Evolutionary conservation across 2,329 filamentous ascomycete genomes (phyloP).

Genomic region (Aspergillus novoparasiticus): DNA sequence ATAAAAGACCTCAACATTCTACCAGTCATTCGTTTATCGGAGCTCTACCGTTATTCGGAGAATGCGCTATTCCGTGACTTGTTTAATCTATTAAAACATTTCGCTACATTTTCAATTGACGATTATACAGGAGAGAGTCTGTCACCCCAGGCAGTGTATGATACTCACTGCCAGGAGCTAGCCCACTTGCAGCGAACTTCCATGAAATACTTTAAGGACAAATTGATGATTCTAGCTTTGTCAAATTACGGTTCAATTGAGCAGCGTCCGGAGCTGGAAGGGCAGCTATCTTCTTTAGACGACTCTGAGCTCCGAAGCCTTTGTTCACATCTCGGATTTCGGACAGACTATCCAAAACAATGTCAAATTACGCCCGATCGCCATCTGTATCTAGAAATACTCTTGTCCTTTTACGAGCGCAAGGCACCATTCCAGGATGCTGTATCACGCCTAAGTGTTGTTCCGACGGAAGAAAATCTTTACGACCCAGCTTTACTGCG

Average conservation of each 20-base stretch:
- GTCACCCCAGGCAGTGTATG: slow-evolving; percentile 71
- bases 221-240: slow-evolving; percentile 85
- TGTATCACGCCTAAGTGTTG: slow-evolving; percentile 68
- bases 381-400: slow-evolving; percentile 60
- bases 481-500: slow-evolving; percentile 79
- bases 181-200: slow-evolving; percentile 78
- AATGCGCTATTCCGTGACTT: slow-evolving; percentile 81
- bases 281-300: slow-evolving; percentile 70
- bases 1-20: slow-evolving; percentile 83
- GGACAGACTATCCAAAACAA: slow-evolving; percentile 77
- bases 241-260: slow-evolving; percentile 92
- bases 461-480: slow-evolving; percentile 80
- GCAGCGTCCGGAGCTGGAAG: slow-evolving; percentile 74
- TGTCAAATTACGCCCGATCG: slow-evolving; percentile 65
- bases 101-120: slow-evolving; percentile 84
- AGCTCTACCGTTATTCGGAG: slow-evolving; percentile 72
- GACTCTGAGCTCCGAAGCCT: slow-evolving; percentile 75
- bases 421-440: slow-evolving; percentile 80
- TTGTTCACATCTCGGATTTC: slow-evolving; percentile 71
- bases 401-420: slow-evolving; percentile 75
- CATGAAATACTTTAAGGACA: slow-evolving; percentile 82
- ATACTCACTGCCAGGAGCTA: slow-evolving; percentile 74
- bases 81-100: slow-evolving; percentile 78
- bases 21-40: slow-evolving; percentile 75
- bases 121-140: slow-evolving; percentile 83